Evolutionary conservation across 2,329 filamentous ascomycete genomes (phyloP).

Genomic region (Blastomyces parvus): DNA sequence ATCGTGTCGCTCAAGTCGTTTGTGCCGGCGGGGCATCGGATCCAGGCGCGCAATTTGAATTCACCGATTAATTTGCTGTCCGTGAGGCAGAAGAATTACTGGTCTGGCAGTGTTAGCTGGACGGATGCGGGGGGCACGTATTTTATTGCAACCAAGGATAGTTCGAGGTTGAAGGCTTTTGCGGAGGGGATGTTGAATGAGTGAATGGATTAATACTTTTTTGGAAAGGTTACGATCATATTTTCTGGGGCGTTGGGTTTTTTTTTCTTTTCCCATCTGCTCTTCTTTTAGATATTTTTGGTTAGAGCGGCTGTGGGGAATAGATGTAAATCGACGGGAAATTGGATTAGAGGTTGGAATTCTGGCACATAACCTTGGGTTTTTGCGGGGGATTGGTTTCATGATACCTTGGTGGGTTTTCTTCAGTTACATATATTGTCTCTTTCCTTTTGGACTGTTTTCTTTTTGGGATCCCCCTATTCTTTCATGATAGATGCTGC

Average conservation of each 20-base stretch:
- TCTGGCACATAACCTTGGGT: neutral
- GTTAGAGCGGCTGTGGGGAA: neutral
- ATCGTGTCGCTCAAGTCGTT: slow-evolving; percentile 91
- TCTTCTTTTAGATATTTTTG: neutral
- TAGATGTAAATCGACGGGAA: neutral
- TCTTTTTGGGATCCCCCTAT: neutral
- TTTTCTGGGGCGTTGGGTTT: neutral
- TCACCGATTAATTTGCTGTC: slow-evolving; percentile 73
- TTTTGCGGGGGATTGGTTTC: neutral
- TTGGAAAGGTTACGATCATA: too few species aligned
- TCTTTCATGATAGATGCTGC: neutral
- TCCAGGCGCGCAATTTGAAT: slow-evolving; percentile 63
- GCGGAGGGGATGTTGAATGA: slow-evolving; percentile 26
- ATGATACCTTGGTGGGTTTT: neutral
- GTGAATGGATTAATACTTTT: too few species aligned
- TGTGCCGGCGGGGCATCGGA: slow-evolving; percentile 68
- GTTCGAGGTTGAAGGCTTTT: slow-evolving; percentile 44
- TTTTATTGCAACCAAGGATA: slow-evolving; percentile 76
- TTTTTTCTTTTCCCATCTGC: neutral
- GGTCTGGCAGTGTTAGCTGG: slow-evolving; percentile 72
- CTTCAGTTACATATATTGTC: neutral
- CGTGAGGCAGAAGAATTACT: slow-evolving; percentile 64
- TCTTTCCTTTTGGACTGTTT: too few species aligned
- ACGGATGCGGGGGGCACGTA: slow-evolving; percentile 74
- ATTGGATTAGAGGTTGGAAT: neutral